These are phyloP conservation scores for Ramularia collo-cygni DNA, from an alignment of 2,329 filamentous ascomycete species.

Conservation along the genomic window DNA sequence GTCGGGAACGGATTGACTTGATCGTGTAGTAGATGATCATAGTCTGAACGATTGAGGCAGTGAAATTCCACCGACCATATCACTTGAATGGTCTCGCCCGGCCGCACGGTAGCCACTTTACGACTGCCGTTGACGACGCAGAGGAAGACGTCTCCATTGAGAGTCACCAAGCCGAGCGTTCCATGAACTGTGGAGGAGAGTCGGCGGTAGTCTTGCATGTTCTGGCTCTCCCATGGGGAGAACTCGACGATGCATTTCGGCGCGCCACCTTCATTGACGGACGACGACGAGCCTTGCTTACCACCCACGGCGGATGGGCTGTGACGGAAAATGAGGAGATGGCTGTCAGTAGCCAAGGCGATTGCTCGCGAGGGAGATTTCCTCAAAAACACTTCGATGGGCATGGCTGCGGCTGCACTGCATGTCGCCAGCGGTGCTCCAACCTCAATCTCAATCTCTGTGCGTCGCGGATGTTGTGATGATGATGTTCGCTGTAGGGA, in stretches of 20 bases:
- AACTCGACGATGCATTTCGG: slow-evolving; percentile 86
- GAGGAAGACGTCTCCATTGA: slow-evolving; percentile 79
- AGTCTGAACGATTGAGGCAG: slow-evolving; percentile 79
- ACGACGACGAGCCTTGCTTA: slow-evolving; percentile 42
- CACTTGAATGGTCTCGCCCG: slow-evolving; percentile 81
- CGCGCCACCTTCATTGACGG: slow-evolving; percentile 33
- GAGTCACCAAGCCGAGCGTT: slow-evolving; percentile 79
- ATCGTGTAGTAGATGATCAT: slow-evolving; percentile 65
- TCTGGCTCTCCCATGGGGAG: slow-evolving; percentile 53
- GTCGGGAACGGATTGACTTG: slow-evolving; percentile 50
- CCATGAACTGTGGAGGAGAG: slow-evolving; percentile 72
- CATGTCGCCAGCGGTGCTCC: no score
- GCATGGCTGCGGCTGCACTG: slow-evolving; percentile 35
- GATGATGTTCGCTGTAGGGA: no score
- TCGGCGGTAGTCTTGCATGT: slow-evolving; percentile 69
- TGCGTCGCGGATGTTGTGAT: no score
- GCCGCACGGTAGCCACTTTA: slow-evolving; percentile 72
- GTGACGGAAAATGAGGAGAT: slow-evolving; percentile 80
- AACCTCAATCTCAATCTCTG: no score
- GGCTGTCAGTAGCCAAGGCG: slow-evolving; percentile 70
- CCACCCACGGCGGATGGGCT: slow-evolving; percentile 56
- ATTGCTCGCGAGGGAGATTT: slow-evolving; percentile 84
- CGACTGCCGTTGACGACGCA: slow-evolving; percentile 78
- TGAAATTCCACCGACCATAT: slow-evolving; percentile 86
- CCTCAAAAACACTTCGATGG: slow-evolving; percentile 74